Evolutionary conservation across 495 filamentous ascomycete species (phyloP), one percentile per base, ranked within the genome.

Genomic region (Geoglossum glabrum): DNA sequence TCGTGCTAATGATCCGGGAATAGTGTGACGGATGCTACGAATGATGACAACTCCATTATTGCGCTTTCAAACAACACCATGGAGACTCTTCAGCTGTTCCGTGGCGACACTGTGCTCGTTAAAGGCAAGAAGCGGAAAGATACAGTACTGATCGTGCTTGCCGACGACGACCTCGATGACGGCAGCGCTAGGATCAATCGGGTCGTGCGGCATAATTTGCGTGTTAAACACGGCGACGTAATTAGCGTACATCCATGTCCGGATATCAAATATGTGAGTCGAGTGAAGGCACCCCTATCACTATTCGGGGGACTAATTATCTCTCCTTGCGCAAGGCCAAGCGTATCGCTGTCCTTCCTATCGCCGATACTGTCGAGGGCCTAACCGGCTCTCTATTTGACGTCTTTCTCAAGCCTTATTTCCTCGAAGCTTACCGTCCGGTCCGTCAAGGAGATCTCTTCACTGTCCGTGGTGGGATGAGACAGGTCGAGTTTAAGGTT

Each of bases 41-140:
- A 94, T 73, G 92, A 98, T 84, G 92, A 98, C 72, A 98, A 98
- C 83, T 97, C 92, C 63, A 89, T 96, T 69, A 95, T 98, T 67
- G 88, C 89, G 56, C 80, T 98, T 49, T 98, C 92, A 26, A 95
- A 95, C 77, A 92, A 93, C 73, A 97, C 93, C 60, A 98, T 98
- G 92, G 92, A 98, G 72, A 83, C 87, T 47, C 82, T 98, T 54
- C 87, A 95, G 71, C 84, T 98, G 50, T 98, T 98, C 82, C 85
- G 92, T 64, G 92, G 92, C 62, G 92, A 98, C 70, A 98, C 92
- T 59, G 92, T 98, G 30, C 74, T 97, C 47, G 93, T 97, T 25
- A 93, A 93, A 74, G 92, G 92, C 69, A 98, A 98, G 84, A 98
- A 97, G 86, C 81, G 92, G 70, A 97, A 95, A 77, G 93, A 98